Percentiles rank a stretch among this genome's conserved stretches.
phyloP scores from a whole-genome alignment of 768 basidiomycete species.

The Amanita pallidorosea region DNA sequence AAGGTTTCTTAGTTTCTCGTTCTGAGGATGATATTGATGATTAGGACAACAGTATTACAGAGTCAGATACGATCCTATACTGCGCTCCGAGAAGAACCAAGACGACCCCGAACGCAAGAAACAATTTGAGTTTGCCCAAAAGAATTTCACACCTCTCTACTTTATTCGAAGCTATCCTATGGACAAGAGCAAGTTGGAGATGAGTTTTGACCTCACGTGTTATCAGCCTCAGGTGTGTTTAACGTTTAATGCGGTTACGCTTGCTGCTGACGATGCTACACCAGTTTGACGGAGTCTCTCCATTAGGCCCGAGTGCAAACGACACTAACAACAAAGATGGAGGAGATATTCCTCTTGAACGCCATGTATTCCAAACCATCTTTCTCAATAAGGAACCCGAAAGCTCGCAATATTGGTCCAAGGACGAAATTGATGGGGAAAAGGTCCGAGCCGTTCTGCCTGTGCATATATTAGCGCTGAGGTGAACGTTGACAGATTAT shows the following conservation, averaged over 20 bases:
- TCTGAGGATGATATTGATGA: neutral
- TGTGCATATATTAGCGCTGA: neutral
- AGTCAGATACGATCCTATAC: constrained; percentile 22
- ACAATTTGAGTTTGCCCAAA: constrained; percentile 24
- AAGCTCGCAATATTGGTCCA: constrained; percentile 29
- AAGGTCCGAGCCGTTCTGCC: constrained; percentile 10
- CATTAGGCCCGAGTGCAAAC: constrained; percentile 7
- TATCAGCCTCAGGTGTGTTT: constrained; percentile 33
- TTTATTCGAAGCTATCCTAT: constrained; percentile 32
- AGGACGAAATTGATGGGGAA: constrained; percentile 25
- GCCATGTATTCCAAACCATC: constrained; percentile 41
- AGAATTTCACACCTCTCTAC: constrained; percentile 32
- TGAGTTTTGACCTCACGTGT: constrained; percentile 39
- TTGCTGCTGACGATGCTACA: neutral
- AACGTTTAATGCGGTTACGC: neutral
- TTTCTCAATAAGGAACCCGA: constrained; percentile 31
- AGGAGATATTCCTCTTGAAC: constrained; percentile 20
- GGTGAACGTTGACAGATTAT: constrained; percentile 16
- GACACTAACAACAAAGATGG: neutral
- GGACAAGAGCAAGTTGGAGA: constrained; percentile 37
- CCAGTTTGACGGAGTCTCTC: constrained; percentile 16
- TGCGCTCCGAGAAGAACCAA: constrained; percentile 16
- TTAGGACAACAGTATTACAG: constrained; percentile 25
- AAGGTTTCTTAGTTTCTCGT: constrained; percentile 17
- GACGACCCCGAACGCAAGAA: constrained; percentile 16